Conservation (phyloP, 306 rosid species). For the Prunus kanzakura region DNA sequence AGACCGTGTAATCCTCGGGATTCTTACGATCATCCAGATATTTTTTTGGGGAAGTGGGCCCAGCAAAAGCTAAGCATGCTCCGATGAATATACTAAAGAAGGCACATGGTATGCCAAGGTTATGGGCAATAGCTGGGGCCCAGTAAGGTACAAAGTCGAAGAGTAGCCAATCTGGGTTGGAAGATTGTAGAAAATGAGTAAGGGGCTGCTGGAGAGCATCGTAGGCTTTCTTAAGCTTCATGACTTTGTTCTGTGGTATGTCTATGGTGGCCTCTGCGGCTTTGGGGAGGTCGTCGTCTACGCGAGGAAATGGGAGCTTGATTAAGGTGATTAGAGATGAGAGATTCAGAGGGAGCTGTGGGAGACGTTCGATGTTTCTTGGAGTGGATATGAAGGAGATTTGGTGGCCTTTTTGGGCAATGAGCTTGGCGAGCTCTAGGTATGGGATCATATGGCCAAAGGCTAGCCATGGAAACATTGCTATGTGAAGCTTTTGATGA, state of each 20-base stretch:
- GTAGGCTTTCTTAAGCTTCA: conserved; percentile 32
- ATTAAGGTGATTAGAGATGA: conserved; percentile 26
- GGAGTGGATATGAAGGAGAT: conserved; percentile 54
- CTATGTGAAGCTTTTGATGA: conserved; percentile 35
- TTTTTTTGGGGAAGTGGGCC: not conserved
- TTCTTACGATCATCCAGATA: not conserved
- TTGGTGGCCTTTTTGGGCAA: conserved; percentile 50
- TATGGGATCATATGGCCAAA: conserved; percentile 51
- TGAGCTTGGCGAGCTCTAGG: conserved; percentile 44
- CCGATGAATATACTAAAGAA: conserved; percentile 25
- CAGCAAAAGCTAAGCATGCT: not conserved
- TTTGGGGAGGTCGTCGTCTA: conserved; percentile 24
- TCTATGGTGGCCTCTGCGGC: conserved; percentile 49
- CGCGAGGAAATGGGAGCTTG: conserved; percentile 34
- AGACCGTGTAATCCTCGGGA: conserved; percentile 16
- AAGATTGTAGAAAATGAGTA: conserved; percentile 27
- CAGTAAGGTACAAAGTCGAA: conserved; percentile 34
- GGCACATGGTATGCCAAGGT: conserved; percentile 21
- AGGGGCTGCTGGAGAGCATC: conserved; percentile 34
- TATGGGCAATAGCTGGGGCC: conserved; percentile 16
- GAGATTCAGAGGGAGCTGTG: conserved; percentile 27
- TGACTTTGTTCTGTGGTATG: conserved; percentile 31
- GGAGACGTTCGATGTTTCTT: conserved; percentile 56
- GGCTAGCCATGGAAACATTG: conserved; percentile 49
- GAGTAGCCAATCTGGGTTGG: conserved; percentile 43